Base-by-base conservation (phyloP, 257 asterid genomes). In the Nemophila menziesii region DNA sequence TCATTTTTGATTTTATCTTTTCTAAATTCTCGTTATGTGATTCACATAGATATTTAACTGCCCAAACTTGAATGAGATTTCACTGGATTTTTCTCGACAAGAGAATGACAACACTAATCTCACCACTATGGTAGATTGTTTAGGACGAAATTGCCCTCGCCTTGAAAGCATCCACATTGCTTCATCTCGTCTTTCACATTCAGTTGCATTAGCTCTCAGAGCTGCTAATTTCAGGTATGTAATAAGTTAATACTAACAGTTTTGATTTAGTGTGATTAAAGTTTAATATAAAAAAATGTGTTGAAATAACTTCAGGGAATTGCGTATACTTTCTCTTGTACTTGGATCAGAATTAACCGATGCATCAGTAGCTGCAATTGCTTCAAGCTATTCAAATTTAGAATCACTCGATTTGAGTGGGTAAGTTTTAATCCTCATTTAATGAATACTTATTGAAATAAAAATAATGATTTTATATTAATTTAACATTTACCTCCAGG, bases 391-490 rank as follows among this genome's bases (percentile, higher is more conserved):
- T 63, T 54, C 93, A 11, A 73, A 68, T 38, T 70, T 90, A 58
- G 92, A 90, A 58, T 71, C 79, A 73, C 93, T 90, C 60, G 99
- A 90, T 78, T 79, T 90, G 21, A 90, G 99, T 54, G 99, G 99
- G 99, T 90, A 65, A 18, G 87, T 72, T 53, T 39, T 15, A 12
- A 34, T 27, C 2, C 46, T 41, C 5, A 17, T 3, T 40, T 18
- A n/a, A 21, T 14, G 5, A 18, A 40, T 8, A 16, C 19, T 14
- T 39, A 39, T 5, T n/a, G 16, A n/a, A 11, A n/a, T n/a, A n/a
- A 18, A 15, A 14, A 39, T 39, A 39, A 3, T 11, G 9, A 24
- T 9, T 24, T 4, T 24, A 4, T 24, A 24, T 4, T 24, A 24
- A 24, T 4, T 24, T 24, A 24, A 24, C 6, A 24, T 22, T 52